Evolutionary conservation across 345 rosid species (phyloP).

Genomic region (Anastatica hierochuntica): DNA sequence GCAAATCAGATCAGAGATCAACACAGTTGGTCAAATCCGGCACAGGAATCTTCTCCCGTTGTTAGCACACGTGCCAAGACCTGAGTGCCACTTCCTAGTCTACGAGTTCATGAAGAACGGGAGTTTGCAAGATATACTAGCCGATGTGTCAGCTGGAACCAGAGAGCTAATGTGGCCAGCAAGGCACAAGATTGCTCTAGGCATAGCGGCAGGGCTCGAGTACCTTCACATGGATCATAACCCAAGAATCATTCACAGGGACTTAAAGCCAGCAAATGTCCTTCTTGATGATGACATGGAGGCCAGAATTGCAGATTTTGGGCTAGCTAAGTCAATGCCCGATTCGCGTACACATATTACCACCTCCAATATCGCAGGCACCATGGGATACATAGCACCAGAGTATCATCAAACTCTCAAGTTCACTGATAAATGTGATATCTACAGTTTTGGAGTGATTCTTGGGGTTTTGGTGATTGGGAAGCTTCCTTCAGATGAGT

Average conservation of each 20-base stretch:
- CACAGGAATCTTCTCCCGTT: conserved; percentile 75
- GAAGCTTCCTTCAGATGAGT: conserved; percentile 78
- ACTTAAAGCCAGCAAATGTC: conserved; percentile 81
- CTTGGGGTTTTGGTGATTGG: conserved; percentile 71
- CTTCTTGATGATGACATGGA: conserved; percentile 90
- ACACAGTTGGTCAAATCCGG: conserved; percentile 70
- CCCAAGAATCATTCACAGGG: conserved; percentile 72
- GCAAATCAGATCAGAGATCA: conserved; percentile 72
- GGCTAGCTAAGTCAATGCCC: conserved; percentile 72
- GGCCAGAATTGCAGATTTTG: conserved; percentile 85
- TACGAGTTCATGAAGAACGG: conserved; percentile 95
- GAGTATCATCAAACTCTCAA: conserved; percentile 79
- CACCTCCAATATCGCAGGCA: conserved; percentile 60
- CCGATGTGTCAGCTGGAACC: conserved; percentile 34
- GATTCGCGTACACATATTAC: conserved; percentile 63
- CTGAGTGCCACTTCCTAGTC: conserved; percentile 70
- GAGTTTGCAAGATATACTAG: conserved; percentile 55
- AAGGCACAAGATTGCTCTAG: conserved; percentile 62
- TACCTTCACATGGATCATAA: conserved; percentile 66
- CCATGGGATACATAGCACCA: conserved; percentile 84
- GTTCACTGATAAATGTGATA: conserved; percentile 84
- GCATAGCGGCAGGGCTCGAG: conserved; percentile 80
- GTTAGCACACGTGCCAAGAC: conserved; percentile 63
- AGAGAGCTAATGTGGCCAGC: conserved; percentile 56
- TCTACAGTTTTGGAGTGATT: conserved; percentile 74